Evolutionary conservation across 2,329 filamentous ascomycete species (phyloP).

Genomic region (Ilyonectria robusta): DNA sequence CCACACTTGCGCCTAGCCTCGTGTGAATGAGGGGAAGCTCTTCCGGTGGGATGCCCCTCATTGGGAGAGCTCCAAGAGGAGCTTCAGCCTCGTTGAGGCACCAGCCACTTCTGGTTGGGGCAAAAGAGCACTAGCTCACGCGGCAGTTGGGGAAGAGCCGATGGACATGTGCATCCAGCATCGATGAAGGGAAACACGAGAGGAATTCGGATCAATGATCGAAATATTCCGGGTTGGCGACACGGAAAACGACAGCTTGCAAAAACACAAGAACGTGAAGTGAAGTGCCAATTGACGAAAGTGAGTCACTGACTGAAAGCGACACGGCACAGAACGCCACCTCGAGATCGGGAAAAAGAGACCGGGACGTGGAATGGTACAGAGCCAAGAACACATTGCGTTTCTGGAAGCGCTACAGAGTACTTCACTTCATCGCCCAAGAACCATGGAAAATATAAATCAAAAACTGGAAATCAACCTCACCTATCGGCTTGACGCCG

Average conservation of each 20-base stretch:
- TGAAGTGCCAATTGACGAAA: constrained; percentile 13
- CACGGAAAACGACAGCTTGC: background rate
- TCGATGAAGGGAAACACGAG: background rate
- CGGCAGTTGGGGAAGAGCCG: constrained; percentile 1
- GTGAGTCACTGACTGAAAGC: constrained; percentile 21
- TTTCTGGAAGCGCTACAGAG: background rate
- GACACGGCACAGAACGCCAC: constrained; percentile 19
- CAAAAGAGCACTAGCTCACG: constrained; percentile 25
- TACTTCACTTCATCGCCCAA: no score
- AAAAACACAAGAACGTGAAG: background rate
- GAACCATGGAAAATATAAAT: background rate
- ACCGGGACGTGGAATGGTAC: background rate
- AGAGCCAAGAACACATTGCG: background rate
- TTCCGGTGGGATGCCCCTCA: background rate
- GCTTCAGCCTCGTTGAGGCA: constrained; percentile 10
- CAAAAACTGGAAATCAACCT: background rate
- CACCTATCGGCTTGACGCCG: constrained; percentile 27
- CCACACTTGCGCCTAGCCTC: constrained; percentile 22
- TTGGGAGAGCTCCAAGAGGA: background rate
- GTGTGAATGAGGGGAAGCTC: constrained; percentile 3
- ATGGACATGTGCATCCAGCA: constrained; percentile 6
- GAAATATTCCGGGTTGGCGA: background rate
- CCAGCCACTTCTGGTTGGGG: constrained; percentile 7
- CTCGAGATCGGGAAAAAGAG: background rate
- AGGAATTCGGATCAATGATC: background rate